phyloP scores from a whole-genome alignment of 2,329 filamentous ascomycete species.

The Microcyclosporella mali region DNA sequence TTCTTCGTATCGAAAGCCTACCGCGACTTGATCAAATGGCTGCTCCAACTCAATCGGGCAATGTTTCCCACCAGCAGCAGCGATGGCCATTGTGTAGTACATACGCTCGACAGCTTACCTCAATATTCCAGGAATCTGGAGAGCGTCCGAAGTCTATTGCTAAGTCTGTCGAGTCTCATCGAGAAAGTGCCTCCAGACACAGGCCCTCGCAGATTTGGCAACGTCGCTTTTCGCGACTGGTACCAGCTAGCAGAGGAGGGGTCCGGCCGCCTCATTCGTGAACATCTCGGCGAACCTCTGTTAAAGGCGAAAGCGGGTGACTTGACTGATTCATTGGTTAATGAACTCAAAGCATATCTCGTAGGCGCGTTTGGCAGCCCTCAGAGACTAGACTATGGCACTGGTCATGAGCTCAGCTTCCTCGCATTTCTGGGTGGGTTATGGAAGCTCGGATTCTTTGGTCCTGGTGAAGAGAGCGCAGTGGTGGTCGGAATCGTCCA shows the following conservation, averaged over 20 bases:
- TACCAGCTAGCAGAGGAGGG: slow-evolving; percentile 60
- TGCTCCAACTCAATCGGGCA: slow-evolving; percentile 82
- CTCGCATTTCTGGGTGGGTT: slow-evolving; percentile 82
- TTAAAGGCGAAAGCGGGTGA: not conserved
- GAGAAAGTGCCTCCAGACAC: slow-evolving; percentile 75
- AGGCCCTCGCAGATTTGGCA: slow-evolving; percentile 85
- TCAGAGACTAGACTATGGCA: slow-evolving; percentile 89
- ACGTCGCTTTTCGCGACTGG: slow-evolving; percentile 85
- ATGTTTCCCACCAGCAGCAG: slow-evolving; percentile 63
- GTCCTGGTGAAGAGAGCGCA: slow-evolving; percentile 62
- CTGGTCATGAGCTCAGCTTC: slow-evolving; percentile 92
- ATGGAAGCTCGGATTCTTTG: slow-evolving; percentile 84
- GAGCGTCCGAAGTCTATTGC: slow-evolving; percentile 60
- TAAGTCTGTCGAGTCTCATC: slow-evolving; percentile 59
- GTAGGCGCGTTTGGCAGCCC: slow-evolving; percentile 81
- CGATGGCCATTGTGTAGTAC: slow-evolving; percentile 25
- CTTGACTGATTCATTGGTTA: not conserved
- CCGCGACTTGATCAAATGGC: slow-evolving; percentile 75
- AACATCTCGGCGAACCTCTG: not conserved
- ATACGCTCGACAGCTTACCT: slow-evolving; percentile 42
- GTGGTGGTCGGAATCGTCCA: slow-evolving; percentile 80
- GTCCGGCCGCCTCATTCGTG: slow-evolving; percentile 42
- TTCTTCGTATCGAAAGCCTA: slow-evolving; percentile 82
- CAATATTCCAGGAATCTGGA: slow-evolving; percentile 47
- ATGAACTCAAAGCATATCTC: slow-evolving; percentile 73